Base-by-base conservation (phyloP, 1,139 yeast genomes). In the Debaryomyces fabryi region DNA sequence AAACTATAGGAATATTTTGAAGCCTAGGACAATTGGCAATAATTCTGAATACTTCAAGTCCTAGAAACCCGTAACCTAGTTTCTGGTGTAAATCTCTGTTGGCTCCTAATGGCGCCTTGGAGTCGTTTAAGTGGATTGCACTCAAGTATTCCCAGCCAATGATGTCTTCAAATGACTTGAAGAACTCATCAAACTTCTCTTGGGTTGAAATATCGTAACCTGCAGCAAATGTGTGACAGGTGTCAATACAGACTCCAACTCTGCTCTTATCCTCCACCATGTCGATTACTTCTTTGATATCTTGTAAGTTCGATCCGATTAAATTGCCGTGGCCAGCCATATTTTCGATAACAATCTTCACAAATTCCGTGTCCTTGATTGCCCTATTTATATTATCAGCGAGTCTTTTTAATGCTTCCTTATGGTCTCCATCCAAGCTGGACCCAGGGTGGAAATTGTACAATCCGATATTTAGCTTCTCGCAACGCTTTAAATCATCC, bases 281-380 rank as follows among this genome's bases (percentile, higher is more conserved):
- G 41, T 80, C 86, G 43, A 93, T 90, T 16, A 95, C 92, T 29
- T 79, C 81, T 32, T 78, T 74, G 41, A 93, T 73, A 60, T 93
- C 99, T 56, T 87, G 83, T 36, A 93, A 69, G 42, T 81, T 76
- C 3, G 95, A 86, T 0, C 99, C 99, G 43, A 93, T 87, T 51
- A 92, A 76, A 53, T 88, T 87, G 6, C 97, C 97, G 57, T 91
- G 96, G 10, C 99, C 99, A 0, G 99, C 97, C 99, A 95, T 93
- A 63, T 93, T 93, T 63, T 93, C 99, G 49, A 95, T 78, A 10
- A 93, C 96, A 44, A 93, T 85, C 62, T 86, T 90, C 30, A 93
- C 98, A 61, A 83, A 86, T 5, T 68, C 59, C 0, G 99, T 93
- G 49, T 83, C 83, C 27, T 70, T 68, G 40, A 88, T 86, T 6